A percentile compares a stretch with the other conserved stretches of the same genome.
phyloP scores from a whole-genome alignment of 2,329 filamentous ascomycete species.

The Sarocladiaceae sp. region DNA sequence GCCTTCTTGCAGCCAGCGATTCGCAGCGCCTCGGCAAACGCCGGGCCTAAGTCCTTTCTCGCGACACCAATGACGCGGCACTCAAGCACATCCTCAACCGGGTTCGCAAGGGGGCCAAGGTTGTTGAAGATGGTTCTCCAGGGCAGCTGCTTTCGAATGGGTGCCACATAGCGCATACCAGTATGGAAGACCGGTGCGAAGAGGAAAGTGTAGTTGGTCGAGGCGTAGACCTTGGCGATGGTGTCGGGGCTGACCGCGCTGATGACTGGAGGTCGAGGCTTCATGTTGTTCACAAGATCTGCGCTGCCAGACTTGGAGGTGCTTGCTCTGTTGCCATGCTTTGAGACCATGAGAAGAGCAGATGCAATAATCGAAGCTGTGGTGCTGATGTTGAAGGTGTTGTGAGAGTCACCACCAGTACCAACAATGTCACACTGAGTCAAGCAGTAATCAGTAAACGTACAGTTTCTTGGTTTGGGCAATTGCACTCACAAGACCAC shows the following conservation, averaged over 20 bases:
- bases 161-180: constrained; percentile 83
- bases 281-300: constrained; percentile 75
- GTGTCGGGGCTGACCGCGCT: constrained; percentile 65
- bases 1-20: constrained; percentile 75
- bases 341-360: constrained; percentile 76
- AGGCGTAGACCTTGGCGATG: constrained; percentile 65
- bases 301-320: constrained; percentile 95
- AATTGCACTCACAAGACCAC: constrained; percentile 64
- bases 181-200: constrained; percentile 96
- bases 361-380: constrained; percentile 90
- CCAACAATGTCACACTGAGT: constrained; percentile 85
- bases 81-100: constrained; percentile 76
- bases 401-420: constrained; percentile 91
- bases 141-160: constrained; percentile 79
- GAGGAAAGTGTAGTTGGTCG: constrained; percentile 88
- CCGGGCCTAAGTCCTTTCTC: constrained; percentile 74
- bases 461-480: background rate
- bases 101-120: constrained; percentile 86
- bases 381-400: constrained; percentile 97
- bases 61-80: constrained; percentile 91
- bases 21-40: constrained; percentile 79
- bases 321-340: constrained; percentile 93
- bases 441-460: constrained; percentile 12
- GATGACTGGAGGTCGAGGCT: constrained; percentile 67
- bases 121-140: constrained; percentile 98